A percentile compares a stretch with the other conserved stretches of the same genome.
Conservation (phyloP, 2,329 filamentous ascomycete genomes). For the Xylariaceae sp. region DNA sequence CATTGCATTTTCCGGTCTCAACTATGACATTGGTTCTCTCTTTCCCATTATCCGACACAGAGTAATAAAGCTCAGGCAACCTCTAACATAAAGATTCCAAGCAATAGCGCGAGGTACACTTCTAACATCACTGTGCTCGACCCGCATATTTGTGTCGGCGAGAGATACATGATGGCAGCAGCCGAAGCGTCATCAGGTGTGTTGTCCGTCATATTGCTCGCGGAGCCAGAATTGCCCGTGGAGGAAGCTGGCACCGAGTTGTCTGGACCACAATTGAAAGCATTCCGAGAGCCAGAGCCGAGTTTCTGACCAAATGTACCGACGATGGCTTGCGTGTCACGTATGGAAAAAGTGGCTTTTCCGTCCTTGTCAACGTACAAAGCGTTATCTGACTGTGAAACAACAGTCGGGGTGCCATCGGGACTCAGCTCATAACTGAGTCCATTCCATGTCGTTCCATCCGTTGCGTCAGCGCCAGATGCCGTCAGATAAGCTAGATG, state of each 20-base stretch:
- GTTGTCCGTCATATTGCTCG: neutral
- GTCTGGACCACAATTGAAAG: neutral
- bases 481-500: slow-evolving; percentile 45
- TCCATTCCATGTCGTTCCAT: slow-evolving; percentile 44
- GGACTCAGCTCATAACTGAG: slow-evolving; percentile 40
- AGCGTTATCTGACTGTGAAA: slow-evolving; percentile 30
- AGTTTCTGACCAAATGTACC: slow-evolving; percentile 37
- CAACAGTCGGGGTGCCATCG: slow-evolving; percentile 36
- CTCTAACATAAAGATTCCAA: slow-evolving; percentile 7
- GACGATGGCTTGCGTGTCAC: slow-evolving; percentile 44
- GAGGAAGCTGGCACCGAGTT: neutral
- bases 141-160: neutral
- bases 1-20: too few relatives aligned
- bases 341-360: slow-evolving; percentile 31
- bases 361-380: slow-evolving; percentile 32
- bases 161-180: neutral
- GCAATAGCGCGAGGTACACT: slow-evolving; percentile 1
- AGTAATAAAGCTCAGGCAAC: too few relatives aligned
- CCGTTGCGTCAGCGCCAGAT: slow-evolving; percentile 39
- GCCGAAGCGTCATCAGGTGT: neutral
- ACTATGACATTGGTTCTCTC: too few relatives aligned
- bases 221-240: neutral
- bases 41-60: too few relatives aligned
- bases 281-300: neutral
- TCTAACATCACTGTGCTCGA: slow-evolving; percentile 1